Base-by-base conservation (phyloP, 2,329 filamentous ascomycete species). In the Trichoderma gracile region DNA sequence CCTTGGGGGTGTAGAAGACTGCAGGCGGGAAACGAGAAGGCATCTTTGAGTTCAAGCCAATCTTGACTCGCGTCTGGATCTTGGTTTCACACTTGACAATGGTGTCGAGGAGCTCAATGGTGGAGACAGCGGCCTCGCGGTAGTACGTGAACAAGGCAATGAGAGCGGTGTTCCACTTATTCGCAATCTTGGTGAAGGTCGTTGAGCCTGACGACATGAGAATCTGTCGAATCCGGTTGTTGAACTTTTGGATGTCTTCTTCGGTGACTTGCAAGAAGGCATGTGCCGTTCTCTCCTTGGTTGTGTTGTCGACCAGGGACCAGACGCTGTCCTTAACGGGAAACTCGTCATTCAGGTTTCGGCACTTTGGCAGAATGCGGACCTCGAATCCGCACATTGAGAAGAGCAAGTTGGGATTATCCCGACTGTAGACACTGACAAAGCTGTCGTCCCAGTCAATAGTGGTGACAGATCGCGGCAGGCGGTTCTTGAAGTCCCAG, bases 21-120 rank as follows among this genome's bases (percentile, higher is more conserved):
- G 95, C 95, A 19, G 95, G 95, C 19, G 95, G 95, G 82, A 99
- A 99, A 81, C 95, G 90, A 47, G 93, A 97, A 60, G 95, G 95
- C 95, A 99, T 99, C 81, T 99, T 99, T 5, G 94, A 98, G 79
- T 99, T 99, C 66, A 99, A 79, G 2, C 95, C 95, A 71, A 99
- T 99, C 84, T 99, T 99, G 72, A 99, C 95, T 75, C 95, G 87
- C 5, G 95, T 99, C 79, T 99, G 95, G 61, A 99, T 99, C 82
- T 99, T 99, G 15, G 96, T 99, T 78, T 99, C 95, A 71, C 95
- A 99, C 79, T 99, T 99, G 75, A 99, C 95, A 71, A 99, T 99
- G 0, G 94, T 97, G 74, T 99, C 95, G 3, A 99, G 84, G 5
- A 99, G 82, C 67, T 92, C 91, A 66, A 98, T 92, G 0, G 96